Evolutionary conservation across 495 filamentous ascomycete species (phyloP), one percentile per base, ranked within the genome.

Genomic region (Rhizodiscina lignyota): DNA sequence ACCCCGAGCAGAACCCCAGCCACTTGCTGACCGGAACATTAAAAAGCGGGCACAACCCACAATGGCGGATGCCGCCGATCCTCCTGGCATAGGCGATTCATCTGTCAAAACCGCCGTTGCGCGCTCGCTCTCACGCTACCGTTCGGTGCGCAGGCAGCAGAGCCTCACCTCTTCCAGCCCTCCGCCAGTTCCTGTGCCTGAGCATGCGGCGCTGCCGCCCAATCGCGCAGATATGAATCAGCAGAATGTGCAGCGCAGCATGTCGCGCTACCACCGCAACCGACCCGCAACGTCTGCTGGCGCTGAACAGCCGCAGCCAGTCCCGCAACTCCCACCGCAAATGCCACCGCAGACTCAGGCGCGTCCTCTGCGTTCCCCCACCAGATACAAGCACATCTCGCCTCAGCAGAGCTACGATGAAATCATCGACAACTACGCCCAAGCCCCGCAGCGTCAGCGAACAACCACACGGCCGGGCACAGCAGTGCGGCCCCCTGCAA

Each of bases 61-160:
- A n/a, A n/a, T n/a, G n/a, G n/a, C n/a, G n/a, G n/a, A n/a, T n/a
- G n/a, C n/a, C n/a, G n/a, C n/a, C n/a, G n/a, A n/a, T n/a, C n/a
- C n/a, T n/a, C n/a, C n/a, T n/a, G n/a, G n/a, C n/a, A n/a, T n/a
- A n/a, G n/a, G n/a, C n/a, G n/a, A n/a, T n/a, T n/a, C n/a, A n/a
- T n/a, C n/a, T n/a, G n/a, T n/a, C n/a, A n/a, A n/a, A n/a, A n/a
- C n/a, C n/a, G n/a, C n/a, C n/a, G n/a, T n/a, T n/a, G n/a, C n/a
- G n/a, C n/a, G n/a, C n/a, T 47, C 43, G 32, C 32, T 57, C 31
- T 54, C 53, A 29, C 46, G 53, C 16, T 57, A 57, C 35, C 49
- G 53, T 24, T 51, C 46, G 22, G 46, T 54, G 35, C 44, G 53
- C 8, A 37, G 36, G 22, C 31, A 40, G 38, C 31, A 35, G 33